Evolutionary conservation across 2,329 filamentous ascomycete species (phyloP).

Genomic region (Diplodia mutila): DNA sequence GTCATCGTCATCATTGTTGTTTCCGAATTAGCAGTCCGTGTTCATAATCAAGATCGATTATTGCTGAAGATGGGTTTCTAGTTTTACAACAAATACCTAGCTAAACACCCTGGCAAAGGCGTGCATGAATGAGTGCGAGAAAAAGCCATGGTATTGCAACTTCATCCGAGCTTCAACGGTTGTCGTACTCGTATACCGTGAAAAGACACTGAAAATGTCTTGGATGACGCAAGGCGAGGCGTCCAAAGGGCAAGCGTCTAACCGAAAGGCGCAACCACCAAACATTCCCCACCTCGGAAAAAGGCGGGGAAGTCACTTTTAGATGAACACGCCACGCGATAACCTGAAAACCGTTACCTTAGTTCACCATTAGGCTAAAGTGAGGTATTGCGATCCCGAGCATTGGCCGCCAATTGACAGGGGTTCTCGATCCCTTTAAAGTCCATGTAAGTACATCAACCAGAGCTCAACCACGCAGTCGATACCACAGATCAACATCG

Average conservation of each 20-base stretch:
- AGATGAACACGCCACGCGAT: not conserved
- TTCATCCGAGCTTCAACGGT: not conserved
- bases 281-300: not conserved
- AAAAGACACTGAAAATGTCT: too few species aligned
- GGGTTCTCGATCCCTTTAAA: not conserved
- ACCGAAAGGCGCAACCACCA: not conserved
- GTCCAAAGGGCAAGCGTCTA: not conserved
- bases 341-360: not conserved
- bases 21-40: too few species aligned
- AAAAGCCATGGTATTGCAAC: not conserved
- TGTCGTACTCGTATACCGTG: not conserved
- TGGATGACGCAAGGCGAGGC: slow-evolving; percentile 7
- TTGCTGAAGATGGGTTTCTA: too few species aligned
- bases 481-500: not conserved
- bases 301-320: not conserved
- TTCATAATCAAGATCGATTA: too few species aligned
- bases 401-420: not conserved
- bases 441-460: not conserved
- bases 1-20: too few species aligned
- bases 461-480: not conserved
- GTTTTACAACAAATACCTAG: too few species aligned
- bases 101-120: too few species aligned
- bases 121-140: too few species aligned
- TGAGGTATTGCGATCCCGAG: not conserved
- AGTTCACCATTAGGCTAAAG: not conserved